These are phyloP conservation scores for Rosa multiflora DNA, from an alignment of 306 rosid genomes.

Conservation along the genomic window DNA sequence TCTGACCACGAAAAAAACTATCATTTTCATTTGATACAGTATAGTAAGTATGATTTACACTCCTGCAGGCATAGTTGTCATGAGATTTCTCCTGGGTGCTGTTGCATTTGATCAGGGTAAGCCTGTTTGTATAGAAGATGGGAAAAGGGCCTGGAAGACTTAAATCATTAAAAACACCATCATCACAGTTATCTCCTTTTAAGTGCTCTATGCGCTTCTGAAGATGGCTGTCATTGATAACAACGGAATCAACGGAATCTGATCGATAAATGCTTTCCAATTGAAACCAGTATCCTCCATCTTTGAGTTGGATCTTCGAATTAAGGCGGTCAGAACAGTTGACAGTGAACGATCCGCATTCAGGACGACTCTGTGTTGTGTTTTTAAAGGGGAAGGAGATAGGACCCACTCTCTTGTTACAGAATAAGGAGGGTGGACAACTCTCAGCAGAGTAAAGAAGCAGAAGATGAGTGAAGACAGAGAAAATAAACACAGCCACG, in stretches of 20 bases:
- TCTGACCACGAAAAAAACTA: too few species aligned
- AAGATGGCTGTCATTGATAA: accelerated
- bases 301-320: not conserved
- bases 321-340: accelerated
- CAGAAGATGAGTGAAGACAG: slow-evolving; percentile 8
- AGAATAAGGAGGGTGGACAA: slow-evolving; percentile 1
- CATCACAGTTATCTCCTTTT: accelerated
- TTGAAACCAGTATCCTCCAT: not conserved
- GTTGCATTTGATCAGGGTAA: not conserved
- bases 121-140: accelerated
- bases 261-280: accelerated
- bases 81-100: not conserved
- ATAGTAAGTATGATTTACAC: accelerated
- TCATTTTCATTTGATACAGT: too few species aligned
- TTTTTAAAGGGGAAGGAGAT: not conserved
- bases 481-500: not conserved
- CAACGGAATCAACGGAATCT: accelerated
- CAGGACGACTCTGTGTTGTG: accelerated
- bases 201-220: not conserved
- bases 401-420: accelerated
- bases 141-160: not conserved
- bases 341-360: not conserved
- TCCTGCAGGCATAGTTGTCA: accelerated
- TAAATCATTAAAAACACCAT: not conserved
- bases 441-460: not conserved